Conservation (phyloP, 345 rosid genomes). For the Populus tremula region DNA sequence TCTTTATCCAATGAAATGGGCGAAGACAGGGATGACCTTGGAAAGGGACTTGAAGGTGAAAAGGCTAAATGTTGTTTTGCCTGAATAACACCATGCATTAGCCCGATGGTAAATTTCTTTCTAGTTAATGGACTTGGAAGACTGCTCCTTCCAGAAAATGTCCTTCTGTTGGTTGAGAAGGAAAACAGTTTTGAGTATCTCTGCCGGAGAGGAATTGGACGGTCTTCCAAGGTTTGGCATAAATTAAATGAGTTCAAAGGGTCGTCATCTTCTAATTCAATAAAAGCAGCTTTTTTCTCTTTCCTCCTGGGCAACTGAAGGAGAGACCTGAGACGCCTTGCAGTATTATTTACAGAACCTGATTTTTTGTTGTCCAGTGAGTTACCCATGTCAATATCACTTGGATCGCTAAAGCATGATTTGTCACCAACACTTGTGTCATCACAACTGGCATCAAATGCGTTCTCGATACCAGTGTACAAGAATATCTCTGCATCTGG, state of each 20-base stretch:
- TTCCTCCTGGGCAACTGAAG: constrained; percentile 61
- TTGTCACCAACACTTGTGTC: constrained; percentile 37
- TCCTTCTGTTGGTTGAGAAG: constrained; percentile 40
- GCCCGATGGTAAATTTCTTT: constrained; percentile 54
- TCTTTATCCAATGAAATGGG: constrained; percentile 35
- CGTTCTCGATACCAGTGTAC: constrained; percentile 47
- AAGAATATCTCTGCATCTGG: constrained; percentile 87
- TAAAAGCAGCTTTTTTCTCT: constrained; percentile 30
- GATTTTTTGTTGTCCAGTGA: constrained; percentile 22
- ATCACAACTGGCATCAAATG: constrained; percentile 30
- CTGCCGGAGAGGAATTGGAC: constrained; percentile 64
- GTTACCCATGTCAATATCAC: constrained; percentile 31
- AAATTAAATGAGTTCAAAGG: constrained; percentile 25
- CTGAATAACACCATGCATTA: constrained; percentile 74
- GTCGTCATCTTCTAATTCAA: constrained; percentile 27
- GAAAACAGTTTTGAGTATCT: constrained; percentile 48
- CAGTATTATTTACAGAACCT: constrained; percentile 32
- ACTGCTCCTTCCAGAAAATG: constrained; percentile 41
- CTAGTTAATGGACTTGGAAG: constrained; percentile 76
- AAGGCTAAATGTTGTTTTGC: constrained; percentile 41
- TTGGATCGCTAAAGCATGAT: constrained; percentile 43
- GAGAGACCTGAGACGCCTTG: constrained; percentile 61
- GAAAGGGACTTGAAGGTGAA: constrained; percentile 36
- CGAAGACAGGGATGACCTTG: constrained; percentile 38
- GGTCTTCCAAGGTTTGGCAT: constrained; percentile 24